Evolutionary conservation across 768 basidiomycete species (phyloP).

Genomic region (Bullera alba): DNA sequence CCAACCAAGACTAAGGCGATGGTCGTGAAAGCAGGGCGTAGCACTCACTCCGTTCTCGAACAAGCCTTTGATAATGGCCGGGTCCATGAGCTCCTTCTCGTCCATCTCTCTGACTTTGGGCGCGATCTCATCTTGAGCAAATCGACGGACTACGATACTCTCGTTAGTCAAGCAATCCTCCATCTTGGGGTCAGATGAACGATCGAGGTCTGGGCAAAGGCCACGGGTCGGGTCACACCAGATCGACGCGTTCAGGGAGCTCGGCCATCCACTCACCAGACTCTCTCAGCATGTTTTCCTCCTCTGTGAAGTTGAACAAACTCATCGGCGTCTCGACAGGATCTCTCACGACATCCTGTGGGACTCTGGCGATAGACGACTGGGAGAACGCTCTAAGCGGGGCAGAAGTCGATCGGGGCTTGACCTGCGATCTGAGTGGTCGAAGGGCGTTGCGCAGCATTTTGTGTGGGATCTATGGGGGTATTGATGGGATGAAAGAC

Average conservation of each 20-base stretch:
- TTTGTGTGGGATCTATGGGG: too few species aligned
- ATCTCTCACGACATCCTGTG: slow-evolving; percentile 30
- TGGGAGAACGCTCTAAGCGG: slow-evolving; percentile 13
- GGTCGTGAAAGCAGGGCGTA: not conserved
- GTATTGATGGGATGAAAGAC: too few species aligned
- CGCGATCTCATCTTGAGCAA: slow-evolving; percentile 78
- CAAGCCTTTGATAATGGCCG: slow-evolving; percentile 69
- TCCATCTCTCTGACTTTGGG: slow-evolving; percentile 97
- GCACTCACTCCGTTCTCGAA: slow-evolving; percentile 86
- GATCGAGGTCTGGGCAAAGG: too few species aligned
- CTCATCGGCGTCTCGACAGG: slow-evolving; percentile 38
- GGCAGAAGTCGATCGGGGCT: not conserved
- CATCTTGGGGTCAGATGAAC: not conserved
- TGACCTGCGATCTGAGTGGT: not conserved
- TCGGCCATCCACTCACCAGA: slow-evolving; percentile 55
- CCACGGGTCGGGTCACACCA: not conserved
- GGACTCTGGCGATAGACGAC: slow-evolving; percentile 9
- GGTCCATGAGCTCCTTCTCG: slow-evolving; percentile 92
- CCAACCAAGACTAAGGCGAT: not conserved
- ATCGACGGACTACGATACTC: slow-evolving; percentile 66
- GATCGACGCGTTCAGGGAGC: not conserved
- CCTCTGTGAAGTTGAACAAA: slow-evolving; percentile 78
- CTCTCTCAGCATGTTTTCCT: slow-evolving; percentile 89
- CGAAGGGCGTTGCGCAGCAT: not conserved
- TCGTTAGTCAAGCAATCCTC: not conserved